Percentiles rank a stretch among this genome's conserved stretches.
Evolutionary conservation across 2,329 filamentous ascomycete species (phyloP).

Genomic region (Sphaerulina vaccinii): DNA sequence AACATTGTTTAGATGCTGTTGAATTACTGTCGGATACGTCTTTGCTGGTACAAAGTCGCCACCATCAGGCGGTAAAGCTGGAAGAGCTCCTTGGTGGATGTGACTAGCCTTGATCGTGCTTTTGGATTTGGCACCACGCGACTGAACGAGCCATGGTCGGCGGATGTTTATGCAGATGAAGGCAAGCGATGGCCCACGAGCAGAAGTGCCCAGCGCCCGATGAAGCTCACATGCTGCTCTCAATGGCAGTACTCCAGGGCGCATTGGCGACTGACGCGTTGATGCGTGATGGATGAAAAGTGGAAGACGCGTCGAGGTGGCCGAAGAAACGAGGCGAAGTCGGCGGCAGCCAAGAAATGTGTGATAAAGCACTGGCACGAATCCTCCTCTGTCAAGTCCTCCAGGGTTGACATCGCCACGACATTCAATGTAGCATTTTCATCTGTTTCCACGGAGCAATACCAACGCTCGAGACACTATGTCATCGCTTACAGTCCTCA

Average conservation of each 20-base stretch:
- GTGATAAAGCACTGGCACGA: too few relatives aligned
- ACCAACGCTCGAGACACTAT: too few relatives aligned
- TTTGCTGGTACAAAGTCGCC: constrained; percentile 49
- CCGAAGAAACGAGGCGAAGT: too few relatives aligned
- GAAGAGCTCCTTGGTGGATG: constrained; percentile 57
- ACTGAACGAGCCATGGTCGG: constrained; percentile 17
- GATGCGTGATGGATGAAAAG: not conserved
- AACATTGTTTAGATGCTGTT: constrained; percentile 87
- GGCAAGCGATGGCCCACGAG: not conserved
- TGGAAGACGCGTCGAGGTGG: not conserved
- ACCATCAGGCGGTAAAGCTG: constrained; percentile 43
- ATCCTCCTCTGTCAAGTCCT: too few relatives aligned
- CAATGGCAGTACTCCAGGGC: constrained; percentile 1
- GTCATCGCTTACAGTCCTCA: too few relatives aligned
- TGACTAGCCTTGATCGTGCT: constrained; percentile 43
- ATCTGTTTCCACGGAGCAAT: too few relatives aligned
- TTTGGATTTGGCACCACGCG: constrained; percentile 41
- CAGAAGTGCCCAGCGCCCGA: not conserved
- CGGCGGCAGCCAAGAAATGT: too few relatives aligned
- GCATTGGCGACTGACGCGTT: constrained; percentile 1
- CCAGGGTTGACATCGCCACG: too few relatives aligned
- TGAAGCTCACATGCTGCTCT: constrained; percentile 1
- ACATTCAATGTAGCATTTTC: too few relatives aligned
- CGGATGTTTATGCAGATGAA: not conserved
- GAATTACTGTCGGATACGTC: constrained; percentile 79